Conservation (phyloP, 2,329 filamentous ascomycete genomes). For the Scedosporium minutisporum region DNA sequence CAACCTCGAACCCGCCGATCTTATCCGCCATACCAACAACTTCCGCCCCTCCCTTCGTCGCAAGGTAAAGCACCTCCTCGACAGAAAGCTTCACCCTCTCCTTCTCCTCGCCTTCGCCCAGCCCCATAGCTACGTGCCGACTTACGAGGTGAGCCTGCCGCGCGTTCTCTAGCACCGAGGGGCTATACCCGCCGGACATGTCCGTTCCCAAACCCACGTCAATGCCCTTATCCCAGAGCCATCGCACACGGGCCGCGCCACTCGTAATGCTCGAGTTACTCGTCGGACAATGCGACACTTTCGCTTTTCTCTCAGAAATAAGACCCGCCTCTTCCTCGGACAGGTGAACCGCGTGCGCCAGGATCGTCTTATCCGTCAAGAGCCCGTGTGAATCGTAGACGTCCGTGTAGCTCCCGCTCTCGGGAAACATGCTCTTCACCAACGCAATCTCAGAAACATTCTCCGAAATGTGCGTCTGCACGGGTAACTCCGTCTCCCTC, state of each 20-base stretch:
- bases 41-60: conserved; percentile 75
- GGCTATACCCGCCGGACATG: conserved; percentile 77
- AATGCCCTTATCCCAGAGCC: conserved; percentile 64
- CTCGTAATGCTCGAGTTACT: conserved; percentile 77
- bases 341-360: conserved; percentile 80
- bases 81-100: conserved; percentile 62
- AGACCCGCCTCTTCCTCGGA: conserved; percentile 54
- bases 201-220: conserved; percentile 84
- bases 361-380: conserved; percentile 62
- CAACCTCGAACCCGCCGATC: conserved; percentile 74
- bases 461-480: conserved; percentile 88
- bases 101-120: conserved; percentile 20
- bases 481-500: conserved; percentile 49
- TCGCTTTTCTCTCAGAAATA: conserved; percentile 50
- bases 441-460: conserved; percentile 65
- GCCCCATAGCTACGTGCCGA: conserved; percentile 55
- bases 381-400: conserved; percentile 71
- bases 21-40: conserved; percentile 64
- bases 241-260: conserved; percentile 66
- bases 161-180: conserved; percentile 73
- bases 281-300: conserved; percentile 77
- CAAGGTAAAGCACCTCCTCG: conserved; percentile 78
- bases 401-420: conserved; percentile 53
- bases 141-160: conserved; percentile 73
- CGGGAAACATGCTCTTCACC: conserved; percentile 61